phyloP scores from a whole-genome alignment of 2,329 filamentous ascomycete species.

The Alternaria ventricosa region DNA sequence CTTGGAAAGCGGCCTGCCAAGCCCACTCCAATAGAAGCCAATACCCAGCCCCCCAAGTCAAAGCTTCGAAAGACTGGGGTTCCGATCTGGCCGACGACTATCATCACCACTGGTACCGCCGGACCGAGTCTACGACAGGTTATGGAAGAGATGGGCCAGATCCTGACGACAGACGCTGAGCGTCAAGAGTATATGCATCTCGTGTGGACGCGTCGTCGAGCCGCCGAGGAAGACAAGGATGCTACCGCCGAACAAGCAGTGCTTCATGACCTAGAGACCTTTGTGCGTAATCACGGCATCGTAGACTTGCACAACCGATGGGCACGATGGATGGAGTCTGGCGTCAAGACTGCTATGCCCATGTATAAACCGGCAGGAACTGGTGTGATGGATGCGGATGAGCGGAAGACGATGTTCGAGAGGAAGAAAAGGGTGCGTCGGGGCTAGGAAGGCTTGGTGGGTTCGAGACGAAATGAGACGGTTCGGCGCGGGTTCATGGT shows the following conservation, averaged over 20 bases:
- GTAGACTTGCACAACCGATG: neutral
- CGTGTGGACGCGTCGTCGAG: neutral
- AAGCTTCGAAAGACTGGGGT: neutral
- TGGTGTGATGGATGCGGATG: neutral
- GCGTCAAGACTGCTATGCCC: neutral
- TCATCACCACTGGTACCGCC: neutral
- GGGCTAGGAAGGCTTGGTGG: neutral
- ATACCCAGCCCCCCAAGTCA: neutral
- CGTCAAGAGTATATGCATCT: neutral
- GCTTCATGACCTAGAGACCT: neutral
- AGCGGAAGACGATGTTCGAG: neutral
- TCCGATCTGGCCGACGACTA: neutral
- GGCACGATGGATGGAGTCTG: neutral
- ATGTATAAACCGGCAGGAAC: neutral
- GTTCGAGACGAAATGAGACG: too few species aligned
- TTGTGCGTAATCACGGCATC: neutral
- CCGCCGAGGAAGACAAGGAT: neutral
- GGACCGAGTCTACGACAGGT: neutral
- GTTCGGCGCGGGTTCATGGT: neutral
- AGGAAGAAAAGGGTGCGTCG: neutral
- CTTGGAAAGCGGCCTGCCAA: neutral
- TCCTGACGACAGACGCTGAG: neutral
- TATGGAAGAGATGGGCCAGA: neutral
- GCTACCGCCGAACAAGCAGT: neutral
- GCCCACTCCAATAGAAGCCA: neutral